Evolutionary conservation across 2,329 filamentous ascomycete species (phyloP), one percentile per base, ranked within the genome.

Genomic region (Leptosphaerulina australis): DNA sequence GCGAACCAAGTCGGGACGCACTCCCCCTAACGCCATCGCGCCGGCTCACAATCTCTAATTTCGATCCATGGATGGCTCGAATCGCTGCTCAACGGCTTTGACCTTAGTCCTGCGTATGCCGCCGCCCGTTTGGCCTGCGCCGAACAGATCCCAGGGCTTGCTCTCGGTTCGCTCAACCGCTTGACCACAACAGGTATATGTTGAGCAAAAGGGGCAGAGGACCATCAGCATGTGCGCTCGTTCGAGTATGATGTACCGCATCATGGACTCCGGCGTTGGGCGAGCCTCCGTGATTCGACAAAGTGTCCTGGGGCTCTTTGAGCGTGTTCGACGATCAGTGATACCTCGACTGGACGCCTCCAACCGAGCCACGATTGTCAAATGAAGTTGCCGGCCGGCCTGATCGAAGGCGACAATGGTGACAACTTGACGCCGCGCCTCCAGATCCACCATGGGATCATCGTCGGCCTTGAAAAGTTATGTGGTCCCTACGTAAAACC

Each of bases 71-170:
- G 53, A 53, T 53, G 63, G 61, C 56, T 60, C 60, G 54, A 62
- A 61, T 51, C 56, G 55, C 40, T 17, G 36, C 30, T 47, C 37
- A 51, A 51, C 48, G 48, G 48, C 48, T 43, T 37, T 53, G 46
- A 50, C 51, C 62, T 51, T 65, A 51, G 63, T 62, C 58, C 67
- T 68, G 50, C 64, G 59, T 68, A 68, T 70, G 56, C 54, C 60
- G 58, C 58, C 52, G 50, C 44, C 62, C 64, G 33, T 34, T 34
- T 65, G 63, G 64, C 64, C 39, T 59, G 60, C 55, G 54, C 66
- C 60, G 54, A 62, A 55, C 47, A 53, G 43, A 51, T 54, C 55
- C 58, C 53, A 59, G 47, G 58, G 57, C 54, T 51, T 50, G 56
- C 56, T 56, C 52, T 66, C 60, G 58, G 60, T 35, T 30, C 47